Percentiles rank a stretch among this genome's conserved stretches.
Conservation (phyloP, 306 rosid species). For the Citrullus amarus region DNA sequence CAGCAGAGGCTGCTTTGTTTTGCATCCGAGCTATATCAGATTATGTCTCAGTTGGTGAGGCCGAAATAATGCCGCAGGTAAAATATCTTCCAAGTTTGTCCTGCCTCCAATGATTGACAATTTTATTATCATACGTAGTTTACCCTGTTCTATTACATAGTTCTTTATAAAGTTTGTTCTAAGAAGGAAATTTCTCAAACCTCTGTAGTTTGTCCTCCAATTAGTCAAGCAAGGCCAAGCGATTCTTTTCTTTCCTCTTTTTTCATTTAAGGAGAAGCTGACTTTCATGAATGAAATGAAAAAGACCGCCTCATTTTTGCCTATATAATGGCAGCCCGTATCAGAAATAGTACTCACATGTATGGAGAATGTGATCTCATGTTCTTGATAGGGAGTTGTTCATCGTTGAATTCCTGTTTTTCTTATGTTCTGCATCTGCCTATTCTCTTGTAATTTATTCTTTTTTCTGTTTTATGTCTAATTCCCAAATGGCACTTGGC, state of each 20-base stretch:
- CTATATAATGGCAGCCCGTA: not conserved
- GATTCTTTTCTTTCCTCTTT: not conserved
- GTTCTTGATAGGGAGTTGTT: not conserved
- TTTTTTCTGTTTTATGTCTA: not conserved
- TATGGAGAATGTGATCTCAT: not conserved
- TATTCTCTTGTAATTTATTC: not conserved
- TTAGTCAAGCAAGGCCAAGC: not conserved
- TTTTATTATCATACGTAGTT: not conserved
- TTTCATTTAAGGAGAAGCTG: not conserved
- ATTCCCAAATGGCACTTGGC: not conserved
- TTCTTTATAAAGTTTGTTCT: not conserved
- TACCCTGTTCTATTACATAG: not conserved
- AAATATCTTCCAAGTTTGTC: conserved; percentile 13
- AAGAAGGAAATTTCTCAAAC: not conserved
- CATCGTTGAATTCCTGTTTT: not conserved
- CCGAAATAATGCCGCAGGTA: conserved; percentile 98
- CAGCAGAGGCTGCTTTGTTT: conserved; percentile 93
- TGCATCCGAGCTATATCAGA: conserved; percentile 87
- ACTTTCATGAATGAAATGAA: not conserved
- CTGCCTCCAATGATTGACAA: not conserved
- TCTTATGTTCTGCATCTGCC: not conserved
- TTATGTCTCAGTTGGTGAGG: conserved; percentile 75
- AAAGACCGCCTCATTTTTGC: not conserved
- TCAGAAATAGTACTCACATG: not conserved
- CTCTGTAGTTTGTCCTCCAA: not conserved